phyloP scores from a whole-genome alignment of 2,329 filamentous ascomycete species.

The Cladophialophora carrionii region DNA sequence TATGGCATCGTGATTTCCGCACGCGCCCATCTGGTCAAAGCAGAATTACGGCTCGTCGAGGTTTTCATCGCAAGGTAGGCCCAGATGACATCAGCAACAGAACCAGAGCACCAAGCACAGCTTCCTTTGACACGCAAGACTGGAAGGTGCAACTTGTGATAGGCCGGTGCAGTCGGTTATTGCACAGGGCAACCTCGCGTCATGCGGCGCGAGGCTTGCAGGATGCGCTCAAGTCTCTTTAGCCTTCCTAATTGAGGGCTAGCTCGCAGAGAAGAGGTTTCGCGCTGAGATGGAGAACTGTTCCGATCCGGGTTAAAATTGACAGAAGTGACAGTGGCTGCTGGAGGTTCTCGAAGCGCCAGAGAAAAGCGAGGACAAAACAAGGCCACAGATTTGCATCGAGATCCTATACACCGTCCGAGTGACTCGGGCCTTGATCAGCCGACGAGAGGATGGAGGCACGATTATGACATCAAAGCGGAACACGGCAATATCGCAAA shows the following conservation, averaged over 20 bases:
- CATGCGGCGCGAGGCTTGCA: slow-evolving; percentile 23
- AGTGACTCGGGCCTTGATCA: slow-evolving; percentile 10
- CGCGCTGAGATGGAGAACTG: slow-evolving; percentile 16
- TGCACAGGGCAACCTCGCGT: slow-evolving; percentile 36
- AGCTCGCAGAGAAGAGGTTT: slow-evolving; percentile 20
- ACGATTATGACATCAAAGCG: slow-evolving; percentile 14
- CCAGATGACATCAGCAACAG: slow-evolving; percentile 25
- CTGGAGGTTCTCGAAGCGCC: slow-evolving; percentile 16
- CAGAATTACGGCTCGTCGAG: neutral
- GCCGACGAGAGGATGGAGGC: slow-evolving; percentile 4
- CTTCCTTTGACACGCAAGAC: slow-evolving; percentile 3
- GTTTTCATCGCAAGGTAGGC: neutral
- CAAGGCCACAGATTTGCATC: slow-evolving; percentile 14
- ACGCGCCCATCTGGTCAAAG: slow-evolving; percentile 22
- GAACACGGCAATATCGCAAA: slow-evolving; percentile 4
- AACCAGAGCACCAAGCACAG: slow-evolving; percentile 5
- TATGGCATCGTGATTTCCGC: slow-evolving; percentile 31
- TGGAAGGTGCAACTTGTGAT: slow-evolving; percentile 17
- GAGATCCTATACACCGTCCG: slow-evolving; percentile 17
- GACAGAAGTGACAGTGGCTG: slow-evolving; percentile 15
- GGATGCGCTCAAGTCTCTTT: slow-evolving; percentile 22
- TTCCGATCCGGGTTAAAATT: slow-evolving; percentile 19
- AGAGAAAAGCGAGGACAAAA: slow-evolving; percentile 4
- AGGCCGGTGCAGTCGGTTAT: slow-evolving; percentile 32
- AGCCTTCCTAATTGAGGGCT: slow-evolving; percentile 24